Evolutionary conservation across 139 green algal genomes (phyloP), one percentile per base, ranked within the genome.

Genomic region (Coelastrella sp.): DNA sequence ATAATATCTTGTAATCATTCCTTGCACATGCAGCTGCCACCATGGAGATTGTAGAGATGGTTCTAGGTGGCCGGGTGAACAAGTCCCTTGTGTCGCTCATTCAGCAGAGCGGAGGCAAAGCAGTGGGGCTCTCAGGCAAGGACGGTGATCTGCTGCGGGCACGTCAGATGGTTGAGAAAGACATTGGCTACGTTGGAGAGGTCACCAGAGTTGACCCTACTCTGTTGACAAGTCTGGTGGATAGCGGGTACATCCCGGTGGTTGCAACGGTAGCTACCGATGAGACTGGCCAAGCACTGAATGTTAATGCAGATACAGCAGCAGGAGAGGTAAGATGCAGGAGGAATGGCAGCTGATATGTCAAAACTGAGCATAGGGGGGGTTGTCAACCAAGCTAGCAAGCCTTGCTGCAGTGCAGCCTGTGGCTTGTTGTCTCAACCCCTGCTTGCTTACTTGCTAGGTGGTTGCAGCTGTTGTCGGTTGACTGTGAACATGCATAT

Each of bases 11-110:
- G n/a, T n/a, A n/a, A n/a, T n/a, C n/a, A n/a, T 1, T 57, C 1
- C 48, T 57, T 15, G 13, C 48, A 57, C 2, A 17, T 79, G 74
- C 91, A 97, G 94, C 81, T 6, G 85, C 91, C 40, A 99, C 97
- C 5, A 99, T 99, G 97, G 97, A 99, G 67, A 94, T 99, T 34
- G 97, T 99, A 66, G 97, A 99, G 91, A 99, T 99, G 97, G 97
- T 99, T 74, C 90, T 99, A 63, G 94, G 94, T 30, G 97, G 96
- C 1, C 96, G 96, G 27, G 97, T 99, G 30, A 99, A 99, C 91
- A 99, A 99, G 89, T 93, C 87, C 7, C 90, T 99, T 34, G 97
- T 99, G 30, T 96, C 92, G 11, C 91, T 99, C 34, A 99, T 99
- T 82, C 95, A 99, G 90, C 90, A 96, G 85, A 89, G 91, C 1